Conservation (phyloP, 768 basidiomycete species). For the Boletus subcaerulescens region DNA sequence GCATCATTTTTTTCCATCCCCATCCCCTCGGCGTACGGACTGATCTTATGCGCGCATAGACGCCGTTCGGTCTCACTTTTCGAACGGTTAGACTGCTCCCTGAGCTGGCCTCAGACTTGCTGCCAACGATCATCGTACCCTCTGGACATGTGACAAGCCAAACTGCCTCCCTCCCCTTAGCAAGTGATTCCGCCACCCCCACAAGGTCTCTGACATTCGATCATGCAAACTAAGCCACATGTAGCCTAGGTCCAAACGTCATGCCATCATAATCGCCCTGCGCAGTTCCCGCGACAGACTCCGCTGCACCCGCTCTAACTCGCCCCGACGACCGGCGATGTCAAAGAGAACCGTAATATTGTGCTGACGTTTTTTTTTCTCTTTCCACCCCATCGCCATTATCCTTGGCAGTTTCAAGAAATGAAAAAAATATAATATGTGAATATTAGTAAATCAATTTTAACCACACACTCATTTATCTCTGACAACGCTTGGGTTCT, state of each 20-base stretch:
- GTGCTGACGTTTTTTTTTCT: neutral
- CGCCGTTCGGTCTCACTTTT: slow-evolving; percentile 1
- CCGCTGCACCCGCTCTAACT: neutral
- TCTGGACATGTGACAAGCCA: neutral
- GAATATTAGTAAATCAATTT: too few species aligned
- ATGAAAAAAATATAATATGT: neutral
- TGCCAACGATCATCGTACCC: neutral
- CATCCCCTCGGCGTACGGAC: slow-evolving; percentile 11
- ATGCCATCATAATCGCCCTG: neutral
- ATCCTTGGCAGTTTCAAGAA: slow-evolving; percentile 5
- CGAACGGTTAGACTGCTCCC: neutral
- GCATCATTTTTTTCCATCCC: neutral
- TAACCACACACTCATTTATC: neutral
- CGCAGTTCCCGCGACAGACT: neutral
- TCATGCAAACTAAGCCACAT: neutral
- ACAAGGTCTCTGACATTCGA: neutral
- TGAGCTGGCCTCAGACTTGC: neutral
- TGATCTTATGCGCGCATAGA: slow-evolving; percentile 10
- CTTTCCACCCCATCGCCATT: slow-evolving; percentile 10
- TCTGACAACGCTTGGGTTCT: neutral
- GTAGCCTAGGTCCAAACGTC: neutral
- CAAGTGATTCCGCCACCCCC: neutral
- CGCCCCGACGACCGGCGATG: slow-evolving; percentile 2
- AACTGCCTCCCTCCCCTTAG: neutral
- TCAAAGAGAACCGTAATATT: neutral